A percentile compares a stretch with the other conserved stretches of the same genome.
phyloP scores from a whole-genome alignment of 768 basidiomycete genomes.

The Leccinum subtestaceum region DNA sequence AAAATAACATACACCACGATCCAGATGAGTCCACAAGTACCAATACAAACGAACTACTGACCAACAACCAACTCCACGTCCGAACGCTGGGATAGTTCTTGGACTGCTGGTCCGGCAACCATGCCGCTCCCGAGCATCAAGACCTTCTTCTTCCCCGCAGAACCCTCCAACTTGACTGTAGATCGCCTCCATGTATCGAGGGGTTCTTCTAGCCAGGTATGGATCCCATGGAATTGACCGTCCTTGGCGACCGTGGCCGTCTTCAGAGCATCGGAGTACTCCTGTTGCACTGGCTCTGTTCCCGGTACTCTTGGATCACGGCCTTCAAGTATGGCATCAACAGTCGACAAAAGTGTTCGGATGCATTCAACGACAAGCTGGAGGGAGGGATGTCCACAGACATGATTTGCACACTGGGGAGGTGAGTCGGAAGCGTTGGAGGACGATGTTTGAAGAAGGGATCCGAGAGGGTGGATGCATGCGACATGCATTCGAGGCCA shows the following conservation, averaged over 20 bases:
- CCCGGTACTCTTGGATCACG: conserved; percentile 45
- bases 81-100: conserved; percentile 58
- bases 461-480: conserved; percentile 71
- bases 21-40: conserved; percentile 17
- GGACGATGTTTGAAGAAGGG: conserved; percentile 64
- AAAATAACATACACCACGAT: conserved; percentile 9
- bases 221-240: conserved; percentile 52
- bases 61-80: conserved; percentile 78
- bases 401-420: conserved; percentile 73
- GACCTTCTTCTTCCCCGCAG: conserved; percentile 54
- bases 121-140: conserved; percentile 92
- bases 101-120: conserved; percentile 87
- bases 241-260: conserved; percentile 66
- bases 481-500: conserved; percentile 78
- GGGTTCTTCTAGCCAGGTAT: conserved; percentile 56
- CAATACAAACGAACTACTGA: conserved; percentile 37
- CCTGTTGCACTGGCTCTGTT: conserved; percentile 26
- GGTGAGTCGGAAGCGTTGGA: conserved; percentile 37
- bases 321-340: conserved; percentile 67
- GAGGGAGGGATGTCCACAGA: conserved; percentile 90
- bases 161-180: conserved; percentile 1
- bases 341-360: conserved; percentile 65
- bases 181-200: conserved; percentile 44
- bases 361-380: conserved; percentile 78
- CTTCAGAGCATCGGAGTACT: conserved; percentile 46